Conservation (phyloP, 179 eudicot species). For the Vitellaria paradoxa region DNA sequence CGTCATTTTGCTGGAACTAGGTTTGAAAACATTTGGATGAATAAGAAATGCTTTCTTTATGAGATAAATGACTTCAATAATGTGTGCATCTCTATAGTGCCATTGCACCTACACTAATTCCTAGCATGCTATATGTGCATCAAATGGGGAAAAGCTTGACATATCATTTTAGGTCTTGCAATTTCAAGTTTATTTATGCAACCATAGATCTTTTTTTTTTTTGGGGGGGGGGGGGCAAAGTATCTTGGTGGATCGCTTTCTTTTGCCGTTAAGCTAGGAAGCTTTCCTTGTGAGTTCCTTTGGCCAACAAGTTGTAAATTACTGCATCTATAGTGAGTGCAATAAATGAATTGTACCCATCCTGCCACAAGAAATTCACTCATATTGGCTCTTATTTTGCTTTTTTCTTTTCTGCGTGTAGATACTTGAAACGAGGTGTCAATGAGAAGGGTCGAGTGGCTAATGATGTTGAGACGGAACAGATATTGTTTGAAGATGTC, state of each 20-base stretch:
- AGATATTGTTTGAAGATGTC: constrained; percentile 77
- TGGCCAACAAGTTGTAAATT: background rate
- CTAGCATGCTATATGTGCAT: background rate
- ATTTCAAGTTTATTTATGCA: constrained; percentile 1
- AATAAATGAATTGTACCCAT: background rate
- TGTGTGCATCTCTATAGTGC: too few species aligned
- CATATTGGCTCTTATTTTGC: background rate
- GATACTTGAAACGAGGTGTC: constrained; percentile 91
- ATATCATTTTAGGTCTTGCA: background rate
- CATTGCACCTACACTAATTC: background rate
- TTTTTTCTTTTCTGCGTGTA: constrained; percentile 20
- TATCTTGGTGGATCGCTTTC: background rate
- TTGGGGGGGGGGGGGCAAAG: too few species aligned
- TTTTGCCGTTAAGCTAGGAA: background rate
- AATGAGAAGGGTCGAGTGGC: constrained; percentile 97
- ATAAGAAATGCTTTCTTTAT: background rate
- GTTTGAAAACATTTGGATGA: constrained; percentile 27
- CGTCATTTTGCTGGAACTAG: constrained; percentile 99
- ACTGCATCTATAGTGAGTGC: background rate
- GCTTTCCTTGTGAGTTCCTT: background rate
- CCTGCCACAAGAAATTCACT: constrained; percentile 1
- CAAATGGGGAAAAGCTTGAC: background rate
- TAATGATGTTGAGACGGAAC: constrained; percentile 98
- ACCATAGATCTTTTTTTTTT: background rate
- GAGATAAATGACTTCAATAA: background rate